Percentiles rank a stretch among this genome's conserved stretches.
Conservation (phyloP, 1,284 basidiomycete species). For the Boletellus dicymbophilus region DNA sequence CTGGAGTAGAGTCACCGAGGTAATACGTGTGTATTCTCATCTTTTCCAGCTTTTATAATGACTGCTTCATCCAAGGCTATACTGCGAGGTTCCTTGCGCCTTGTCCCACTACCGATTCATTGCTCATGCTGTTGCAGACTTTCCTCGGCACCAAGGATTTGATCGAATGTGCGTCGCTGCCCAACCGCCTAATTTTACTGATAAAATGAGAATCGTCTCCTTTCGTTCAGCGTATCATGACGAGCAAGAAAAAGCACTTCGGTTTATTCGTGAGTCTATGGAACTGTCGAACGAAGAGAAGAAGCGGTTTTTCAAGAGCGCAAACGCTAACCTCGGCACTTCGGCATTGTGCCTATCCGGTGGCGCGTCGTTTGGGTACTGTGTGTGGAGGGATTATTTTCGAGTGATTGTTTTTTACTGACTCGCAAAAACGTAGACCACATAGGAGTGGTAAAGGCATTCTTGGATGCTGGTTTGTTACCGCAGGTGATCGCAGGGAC, state of each 20-base stretch:
- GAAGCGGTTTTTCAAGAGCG: slow-evolving; percentile 87
- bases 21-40: slow-evolving; percentile 21
- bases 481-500: slow-evolving; percentile 93
- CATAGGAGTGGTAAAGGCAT: slow-evolving; percentile 90
- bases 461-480: slow-evolving; percentile 85
- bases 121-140: slow-evolving; percentile 51
- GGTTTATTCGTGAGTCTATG: slow-evolving; percentile 72
- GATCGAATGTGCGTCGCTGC: slow-evolving; percentile 66
- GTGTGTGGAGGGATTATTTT: slow-evolving; percentile 41
- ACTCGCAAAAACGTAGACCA: slow-evolving; percentile 60
- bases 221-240: slow-evolving; percentile 68
- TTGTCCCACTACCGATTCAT: not conserved
- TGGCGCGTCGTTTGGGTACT: slow-evolving; percentile 94
- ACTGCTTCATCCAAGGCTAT: slow-evolving; percentile 54
- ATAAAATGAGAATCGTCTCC: slow-evolving; percentile 1
- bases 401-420: not conserved
- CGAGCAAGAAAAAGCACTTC: slow-evolving; percentile 76
- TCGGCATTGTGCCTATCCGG: slow-evolving; percentile 93
- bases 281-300: slow-evolving; percentile 88
- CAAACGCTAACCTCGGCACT: slow-evolving; percentile 89
- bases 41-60: not conserved
- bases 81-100: slow-evolving; percentile 73
- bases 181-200: not conserved
- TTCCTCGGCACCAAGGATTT: slow-evolving; percentile 88
- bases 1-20: slow-evolving; percentile 88